Evolutionary conservation across 345 rosid species (phyloP).

Genomic region (Hibiscus tridactylites): DNA sequence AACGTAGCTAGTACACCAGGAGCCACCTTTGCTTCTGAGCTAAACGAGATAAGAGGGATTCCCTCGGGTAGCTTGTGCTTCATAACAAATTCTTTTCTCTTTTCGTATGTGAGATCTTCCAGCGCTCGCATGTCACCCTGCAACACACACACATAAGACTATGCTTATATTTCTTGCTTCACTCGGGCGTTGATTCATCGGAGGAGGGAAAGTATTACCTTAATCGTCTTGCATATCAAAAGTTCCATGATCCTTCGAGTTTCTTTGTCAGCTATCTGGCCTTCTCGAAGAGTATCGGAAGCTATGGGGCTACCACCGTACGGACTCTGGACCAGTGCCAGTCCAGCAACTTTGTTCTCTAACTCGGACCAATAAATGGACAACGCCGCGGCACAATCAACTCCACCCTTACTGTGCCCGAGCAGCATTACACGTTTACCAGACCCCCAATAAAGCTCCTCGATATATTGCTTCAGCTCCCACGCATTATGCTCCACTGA

Average conservation of each 20-base stretch:
- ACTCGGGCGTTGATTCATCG: background rate
- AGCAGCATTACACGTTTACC: slow-evolving; percentile 63
- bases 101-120: slow-evolving; percentile 62
- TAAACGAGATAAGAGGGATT: slow-evolving; percentile 54
- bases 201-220: slow-evolving; percentile 29
- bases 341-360: slow-evolving; percentile 59
- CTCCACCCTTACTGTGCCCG: slow-evolving; percentile 75
- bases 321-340: slow-evolving; percentile 67
- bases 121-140: slow-evolving; percentile 64
- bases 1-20: slow-evolving; percentile 51
- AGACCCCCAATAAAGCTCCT: slow-evolving; percentile 73
- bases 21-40: slow-evolving; percentile 38
- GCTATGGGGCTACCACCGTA: slow-evolving; percentile 63
- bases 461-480: slow-evolving; percentile 64
- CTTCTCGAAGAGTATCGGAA: slow-evolving; percentile 62
- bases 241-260: slow-evolving; percentile 59
- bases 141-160: background rate
- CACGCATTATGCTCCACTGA: slow-evolving; percentile 69
- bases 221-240: slow-evolving; percentile 55
- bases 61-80: slow-evolving; percentile 46
- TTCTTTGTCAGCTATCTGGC: slow-evolving; percentile 65
- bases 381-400: slow-evolving; percentile 75
- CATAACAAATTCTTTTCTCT: slow-evolving; percentile 45
- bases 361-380: slow-evolving; percentile 46
- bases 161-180: background rate